Percentiles rank a stretch among this genome's conserved stretches.
phyloP scores from a whole-genome alignment of 2,329 filamentous ascomycete species.

The Colletotrichum sp. region DNA sequence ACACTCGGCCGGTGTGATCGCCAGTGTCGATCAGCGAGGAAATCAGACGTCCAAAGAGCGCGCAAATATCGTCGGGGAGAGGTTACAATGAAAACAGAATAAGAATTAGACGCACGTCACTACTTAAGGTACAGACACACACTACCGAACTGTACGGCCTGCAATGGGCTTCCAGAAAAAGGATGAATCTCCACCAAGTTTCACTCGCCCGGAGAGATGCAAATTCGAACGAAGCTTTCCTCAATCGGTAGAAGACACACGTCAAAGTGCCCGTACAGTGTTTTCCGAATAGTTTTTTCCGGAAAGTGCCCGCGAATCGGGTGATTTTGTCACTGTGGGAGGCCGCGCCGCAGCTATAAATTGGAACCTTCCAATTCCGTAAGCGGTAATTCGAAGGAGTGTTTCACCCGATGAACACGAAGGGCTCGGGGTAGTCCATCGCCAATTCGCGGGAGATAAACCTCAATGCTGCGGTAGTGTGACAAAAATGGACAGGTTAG shows the following conservation, averaged over 20 bases:
- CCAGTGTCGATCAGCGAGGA: background rate
- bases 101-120: background rate
- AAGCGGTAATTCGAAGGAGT: background rate
- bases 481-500: background rate
- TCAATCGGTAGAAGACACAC: background rate
- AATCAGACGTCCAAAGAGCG: background rate
- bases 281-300: background rate
- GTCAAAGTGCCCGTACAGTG: background rate
- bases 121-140: background rate
- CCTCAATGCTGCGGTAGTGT: background rate
- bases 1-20: background rate
- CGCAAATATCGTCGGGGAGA: background rate
- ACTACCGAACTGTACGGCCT: background rate
- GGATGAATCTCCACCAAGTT: background rate
- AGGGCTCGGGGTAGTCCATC: background rate
- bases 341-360: background rate
- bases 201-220: background rate
- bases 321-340: background rate
- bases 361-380: background rate
- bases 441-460: background rate
- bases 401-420: background rate
- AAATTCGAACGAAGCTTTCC: background rate
- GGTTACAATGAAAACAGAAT: fast-evolving
- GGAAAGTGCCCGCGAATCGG: background rate
- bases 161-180: background rate